Conservation (phyloP, 164 flowering plant species). For the Tetracentron sinense region DNA sequence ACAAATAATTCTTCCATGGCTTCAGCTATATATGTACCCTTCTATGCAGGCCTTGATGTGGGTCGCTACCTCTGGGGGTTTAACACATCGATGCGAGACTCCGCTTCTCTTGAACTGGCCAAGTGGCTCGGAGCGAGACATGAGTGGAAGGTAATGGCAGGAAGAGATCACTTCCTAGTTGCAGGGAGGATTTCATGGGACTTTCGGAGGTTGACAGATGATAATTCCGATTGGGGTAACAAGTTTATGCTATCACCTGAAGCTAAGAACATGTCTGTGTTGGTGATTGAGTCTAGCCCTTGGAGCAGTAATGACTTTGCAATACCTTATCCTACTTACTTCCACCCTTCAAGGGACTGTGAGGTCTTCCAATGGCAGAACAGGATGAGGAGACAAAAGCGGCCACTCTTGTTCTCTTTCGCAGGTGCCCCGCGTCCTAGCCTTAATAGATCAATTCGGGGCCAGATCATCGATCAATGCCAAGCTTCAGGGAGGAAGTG, state of each 20-base stretch:
- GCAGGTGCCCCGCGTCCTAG: not conserved
- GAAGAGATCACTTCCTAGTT: slow-evolving; percentile 26
- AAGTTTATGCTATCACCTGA: slow-evolving; percentile 1
- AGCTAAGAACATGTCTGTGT: not conserved
- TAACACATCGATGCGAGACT: slow-evolving; percentile 15
- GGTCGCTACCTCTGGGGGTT: slow-evolving; percentile 13
- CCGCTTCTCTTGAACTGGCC: not conserved
- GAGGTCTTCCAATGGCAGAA: slow-evolving; percentile 2
- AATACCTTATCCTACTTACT: slow-evolving; percentile 1
- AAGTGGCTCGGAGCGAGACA: slow-evolving; percentile 9
- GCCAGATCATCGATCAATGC: not conserved
- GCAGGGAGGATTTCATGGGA: slow-evolving; percentile 18
- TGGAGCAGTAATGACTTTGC: not conserved
- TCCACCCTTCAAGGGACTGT: not conserved
- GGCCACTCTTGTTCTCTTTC: not conserved
- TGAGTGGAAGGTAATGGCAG: slow-evolving; percentile 21
- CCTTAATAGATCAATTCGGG: not conserved
- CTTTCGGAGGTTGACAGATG: slow-evolving; percentile 2
- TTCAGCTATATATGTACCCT: slow-evolving; percentile 24
- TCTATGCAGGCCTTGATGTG: slow-evolving; percentile 22
- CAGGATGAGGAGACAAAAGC: not conserved
- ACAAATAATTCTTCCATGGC: slow-evolving; percentile 22
- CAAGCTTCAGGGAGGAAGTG: not conserved
- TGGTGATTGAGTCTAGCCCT: not conserved
- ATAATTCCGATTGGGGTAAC: not conserved